Evolutionary conservation across 495 filamentous ascomycete genomes (phyloP).

Genomic region (Bombardia bombarda): DNA sequence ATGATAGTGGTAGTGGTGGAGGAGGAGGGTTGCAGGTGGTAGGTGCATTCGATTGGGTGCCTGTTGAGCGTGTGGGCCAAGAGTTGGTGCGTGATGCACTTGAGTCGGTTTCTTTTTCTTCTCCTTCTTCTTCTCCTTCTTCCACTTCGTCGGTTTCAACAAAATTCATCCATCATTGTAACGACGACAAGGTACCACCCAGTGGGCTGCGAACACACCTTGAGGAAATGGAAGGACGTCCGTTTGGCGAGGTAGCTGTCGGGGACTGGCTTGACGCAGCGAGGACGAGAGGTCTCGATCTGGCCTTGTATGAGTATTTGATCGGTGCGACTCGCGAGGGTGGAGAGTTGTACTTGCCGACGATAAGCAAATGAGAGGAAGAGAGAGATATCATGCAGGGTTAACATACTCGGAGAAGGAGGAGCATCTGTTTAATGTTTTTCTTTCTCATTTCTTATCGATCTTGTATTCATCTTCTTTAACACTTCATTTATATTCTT

Average conservation of each 20-base stretch:
- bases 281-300: neutral
- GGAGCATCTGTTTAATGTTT: too few relatives aligned
- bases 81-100: neutral
- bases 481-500: too few relatives aligned
- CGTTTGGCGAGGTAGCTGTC: neutral
- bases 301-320: conserved; percentile 1
- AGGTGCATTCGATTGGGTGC: conserved; percentile 1
- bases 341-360: neutral
- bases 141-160: too few relatives aligned
- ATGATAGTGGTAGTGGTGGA: neutral
- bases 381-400: too few relatives aligned
- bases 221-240: neutral
- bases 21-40: neutral
- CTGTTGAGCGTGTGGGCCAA: neutral
- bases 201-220: neutral
- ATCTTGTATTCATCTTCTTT: too few relatives aligned
- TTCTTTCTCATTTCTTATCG: too few relatives aligned
- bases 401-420: too few relatives aligned
- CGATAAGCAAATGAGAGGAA: neutral
- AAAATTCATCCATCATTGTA: neutral
- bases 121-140: too few relatives aligned
- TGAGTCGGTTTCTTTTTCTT: neutral
- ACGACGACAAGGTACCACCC: neutral
- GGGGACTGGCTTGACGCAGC: neutral
- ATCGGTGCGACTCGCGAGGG: neutral